phyloP scores from a whole-genome alignment of 306 rosid species.

The Cucurbita argyrosperma region DNA sequence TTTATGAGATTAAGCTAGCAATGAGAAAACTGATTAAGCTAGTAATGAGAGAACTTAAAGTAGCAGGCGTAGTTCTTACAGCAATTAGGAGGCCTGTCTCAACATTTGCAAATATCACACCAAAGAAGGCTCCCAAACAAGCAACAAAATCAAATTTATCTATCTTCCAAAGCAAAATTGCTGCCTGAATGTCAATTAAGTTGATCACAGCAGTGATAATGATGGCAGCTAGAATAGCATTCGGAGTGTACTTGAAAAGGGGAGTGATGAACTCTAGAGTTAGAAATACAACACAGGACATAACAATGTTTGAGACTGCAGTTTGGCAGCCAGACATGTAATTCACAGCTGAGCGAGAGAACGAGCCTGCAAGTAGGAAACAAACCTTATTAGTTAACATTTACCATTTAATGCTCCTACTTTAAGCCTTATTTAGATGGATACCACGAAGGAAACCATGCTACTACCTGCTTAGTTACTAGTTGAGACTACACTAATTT shows the following conservation, averaged over 20 bases:
- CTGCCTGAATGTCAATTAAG: conserved; percentile 73
- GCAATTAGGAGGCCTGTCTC: conserved; percentile 91
- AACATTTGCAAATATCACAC: conserved; percentile 60
- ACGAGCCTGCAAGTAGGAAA: conserved; percentile 52
- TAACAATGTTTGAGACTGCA: conserved; percentile 78
- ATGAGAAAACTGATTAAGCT: not conserved
- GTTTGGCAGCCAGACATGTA: conserved; percentile 88
- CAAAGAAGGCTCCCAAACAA: conserved; percentile 95
- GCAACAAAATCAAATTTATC: conserved; percentile 87
- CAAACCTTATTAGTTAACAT: conserved; percentile 9
- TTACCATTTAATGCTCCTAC: not conserved
- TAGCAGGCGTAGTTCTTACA: conserved; percentile 21
- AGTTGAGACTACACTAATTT: not conserved
- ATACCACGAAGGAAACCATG: not conserved
- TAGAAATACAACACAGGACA: conserved; percentile 69
- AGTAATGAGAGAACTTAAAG: not conserved
- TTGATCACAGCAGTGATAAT: conserved; percentile 79
- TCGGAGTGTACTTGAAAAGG: conserved; percentile 87
- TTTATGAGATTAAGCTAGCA: not conserved
- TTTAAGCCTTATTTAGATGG: not conserved
- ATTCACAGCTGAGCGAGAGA: conserved; percentile 91
- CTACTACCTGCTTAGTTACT: not conserved
- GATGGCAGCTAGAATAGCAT: conserved; percentile 79
- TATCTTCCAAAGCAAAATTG: conserved; percentile 73
- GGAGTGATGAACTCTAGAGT: conserved; percentile 79